phyloP scores from a whole-genome alignment of 805 yeast genomes.

The Ogataea paradorogensis region DNA sequence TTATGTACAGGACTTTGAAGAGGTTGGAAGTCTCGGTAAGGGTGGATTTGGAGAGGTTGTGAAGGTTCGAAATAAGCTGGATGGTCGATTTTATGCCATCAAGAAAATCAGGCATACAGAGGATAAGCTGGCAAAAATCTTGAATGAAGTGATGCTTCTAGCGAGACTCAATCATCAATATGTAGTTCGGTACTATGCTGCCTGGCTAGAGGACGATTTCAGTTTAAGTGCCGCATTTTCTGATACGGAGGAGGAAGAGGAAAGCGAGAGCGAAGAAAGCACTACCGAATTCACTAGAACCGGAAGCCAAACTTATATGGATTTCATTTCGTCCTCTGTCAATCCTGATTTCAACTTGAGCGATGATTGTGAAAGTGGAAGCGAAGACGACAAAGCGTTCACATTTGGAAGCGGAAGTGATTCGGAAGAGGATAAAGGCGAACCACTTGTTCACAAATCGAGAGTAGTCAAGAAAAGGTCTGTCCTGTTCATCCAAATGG shows the following conservation, averaged over 20 bases:
- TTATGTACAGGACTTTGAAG: conserved; percentile 92
- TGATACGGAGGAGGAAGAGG: conserved; percentile 24
- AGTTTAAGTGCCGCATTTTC: conserved; percentile 16
- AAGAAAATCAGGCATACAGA: conserved; percentile 85
- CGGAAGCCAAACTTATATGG: conserved; percentile 44
- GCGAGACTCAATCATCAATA: conserved; percentile 93
- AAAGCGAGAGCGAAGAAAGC: conserved; percentile 33
- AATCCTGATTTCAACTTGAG: conserved; percentile 51
- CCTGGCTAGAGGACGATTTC: conserved; percentile 86
- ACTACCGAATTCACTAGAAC: conserved; percentile 24
- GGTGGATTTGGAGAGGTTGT: conserved; percentile 99
- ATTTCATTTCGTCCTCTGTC: conserved; percentile 65
- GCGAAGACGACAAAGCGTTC: conserved; percentile 21
- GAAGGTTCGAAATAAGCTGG: conserved; percentile 90
- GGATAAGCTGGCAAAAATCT: conserved; percentile 71
- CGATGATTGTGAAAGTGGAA: conserved; percentile 32
- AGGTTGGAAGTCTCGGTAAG: conserved; percentile 82
- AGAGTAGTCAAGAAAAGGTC: conserved; percentile 40
- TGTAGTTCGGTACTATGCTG: conserved; percentile 94
- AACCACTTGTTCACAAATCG: conserved; percentile 8
- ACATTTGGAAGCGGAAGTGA: conserved; percentile 24
- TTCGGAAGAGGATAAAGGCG: conserved; percentile 3
- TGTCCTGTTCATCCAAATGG: conserved; percentile 95
- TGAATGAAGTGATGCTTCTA: conserved; percentile 87
- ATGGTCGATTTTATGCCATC: conserved; percentile 92